Evolutionary conservation across 305 asterid genomes (phyloP), one percentile per base, ranked within the genome.

Genomic region (Fraxinus sp.): DNA sequence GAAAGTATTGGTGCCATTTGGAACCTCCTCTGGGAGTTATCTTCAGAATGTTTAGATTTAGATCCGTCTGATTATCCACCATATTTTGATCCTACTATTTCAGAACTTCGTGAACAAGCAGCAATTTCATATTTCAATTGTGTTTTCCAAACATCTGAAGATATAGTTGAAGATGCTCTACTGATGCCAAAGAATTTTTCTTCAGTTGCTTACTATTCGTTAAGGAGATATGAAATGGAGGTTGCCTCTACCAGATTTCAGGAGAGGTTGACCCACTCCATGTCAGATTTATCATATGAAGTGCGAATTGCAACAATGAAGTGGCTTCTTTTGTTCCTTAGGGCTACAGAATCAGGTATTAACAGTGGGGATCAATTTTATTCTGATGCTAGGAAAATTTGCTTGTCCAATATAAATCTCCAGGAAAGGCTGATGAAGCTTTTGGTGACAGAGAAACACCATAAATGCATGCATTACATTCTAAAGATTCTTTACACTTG

Each of bases 61-160:
- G 90, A 90, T 80, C 83, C 86, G 81, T 83, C 91, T 78, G 86
- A 82, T 87, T 85, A 88, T 85, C 81, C 84, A 1, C 80, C 82
- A 36, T 92, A 81, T 84, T 91, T 88, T 76, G 99, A 96, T 88
- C 97, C 99, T 59, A 96, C 98, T 35, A 84, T 87, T 84, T 89
- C 90, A 84, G 97, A 93, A 80, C 94, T 94, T 81, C 95, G 95
- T 70, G 92, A 91, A 87, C 98, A 96, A 89, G 98, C 98, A 46
- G 97, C 97, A 10, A 86, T 83, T 6, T 96, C 98, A 37, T 94
- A 90, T 89, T 96, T 96, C 81, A 91, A 94, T 87, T 92, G 99
- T 83, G 86, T 92, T 77, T 91, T 86, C 57, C 93, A 85, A 55
- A 89, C 95, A 72, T 89, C 93, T 80, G 89, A 90, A 87, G 94